Base-by-base conservation (phyloP, 2,329 filamentous ascomycete genomes). In the Aspergillus niger region DNA sequence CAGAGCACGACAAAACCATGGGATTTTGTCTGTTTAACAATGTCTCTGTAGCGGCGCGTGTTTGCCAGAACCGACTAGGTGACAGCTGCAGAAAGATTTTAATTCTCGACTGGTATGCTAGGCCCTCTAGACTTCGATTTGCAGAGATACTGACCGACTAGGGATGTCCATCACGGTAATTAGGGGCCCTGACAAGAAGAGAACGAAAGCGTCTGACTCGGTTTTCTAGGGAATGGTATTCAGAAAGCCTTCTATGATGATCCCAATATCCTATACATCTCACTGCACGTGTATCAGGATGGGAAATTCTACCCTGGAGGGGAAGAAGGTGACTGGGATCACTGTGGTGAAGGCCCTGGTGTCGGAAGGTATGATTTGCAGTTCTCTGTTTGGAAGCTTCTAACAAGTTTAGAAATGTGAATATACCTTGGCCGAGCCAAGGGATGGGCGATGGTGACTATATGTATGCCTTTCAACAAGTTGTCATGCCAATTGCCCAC, bases 1-100 rank as follows among this genome's bases (percentile, higher is more conserved):
- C 95, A 1, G 95, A 99, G 73, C 88, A 87, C 60, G 85, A 95
- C 69, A 83, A 88, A 38, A 86, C 94, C 0, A 95, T 97, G 84
- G 95, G 95, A 0, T 99, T 99, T 72, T 99, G 95, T 74, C 86
- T 98, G 61, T 98, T 98, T 80, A 97, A 99, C 79, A 99, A 99
- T 71, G 95, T 98, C 3, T 92, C 91, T 20, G 90, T 99, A 60
- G 94, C 93, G 1, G 89, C 92, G n/a, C 89, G 87, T 61, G 90
- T 93, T 11, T 97, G 93, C 72, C 92, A 97, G 73, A 80, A 84
- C 56, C 88, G 92, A 61, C 95, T 91, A 67, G 91, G 91, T 1
- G 86, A 94, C 3, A 80, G 80, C 8, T 97, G 94, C 72, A 88
- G 92, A 58, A 98, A 96, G 76, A 86, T 99, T 20, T 78, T 99